Percentiles rank a stretch among this genome's conserved stretches.
These are phyloP conservation scores for Ophiosphaerella korrae DNA, from an alignment of 2,329 filamentous ascomycete species.

Conservation along the genomic window DNA sequence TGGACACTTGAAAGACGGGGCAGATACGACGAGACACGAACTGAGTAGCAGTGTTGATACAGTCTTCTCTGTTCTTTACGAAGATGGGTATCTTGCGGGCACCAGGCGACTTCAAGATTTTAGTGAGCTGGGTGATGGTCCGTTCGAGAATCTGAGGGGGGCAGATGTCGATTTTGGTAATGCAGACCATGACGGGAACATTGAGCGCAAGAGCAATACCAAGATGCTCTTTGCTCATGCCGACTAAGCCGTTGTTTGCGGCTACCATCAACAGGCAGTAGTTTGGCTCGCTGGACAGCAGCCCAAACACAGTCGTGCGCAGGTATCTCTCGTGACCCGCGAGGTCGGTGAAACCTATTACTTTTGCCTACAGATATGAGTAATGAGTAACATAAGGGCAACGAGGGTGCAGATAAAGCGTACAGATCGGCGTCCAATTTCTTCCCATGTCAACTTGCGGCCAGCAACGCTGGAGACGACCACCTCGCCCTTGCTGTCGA, in stretches of 20 bases:
- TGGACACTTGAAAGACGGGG: slow-evolving; percentile 96
- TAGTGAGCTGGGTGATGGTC: slow-evolving; percentile 87
- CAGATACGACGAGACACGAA: slow-evolving; percentile 96
- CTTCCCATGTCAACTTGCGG: slow-evolving; percentile 91
- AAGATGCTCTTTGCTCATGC: slow-evolving; percentile 98
- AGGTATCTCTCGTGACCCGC: slow-evolving; percentile 96
- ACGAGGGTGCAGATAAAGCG: slow-evolving; percentile 4
- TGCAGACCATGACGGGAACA: slow-evolving; percentile 95
- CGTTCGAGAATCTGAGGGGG: slow-evolving; percentile 93
- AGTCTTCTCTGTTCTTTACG: slow-evolving; percentile 88
- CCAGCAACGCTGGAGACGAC: slow-evolving; percentile 82
- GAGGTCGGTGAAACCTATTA: slow-evolving; percentile 94
- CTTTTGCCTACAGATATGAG: slow-evolving; percentile 67
- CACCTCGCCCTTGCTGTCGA: slow-evolving; percentile 83
- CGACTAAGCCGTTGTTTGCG: slow-evolving; percentile 94
- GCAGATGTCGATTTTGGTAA: slow-evolving; percentile 98
- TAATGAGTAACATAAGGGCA: slow-evolving; percentile 12
- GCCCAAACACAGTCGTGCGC: slow-evolving; percentile 92
- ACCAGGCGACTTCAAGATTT: slow-evolving; percentile 91
- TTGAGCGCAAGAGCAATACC: slow-evolving; percentile 94
- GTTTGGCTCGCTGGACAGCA: slow-evolving; percentile 92
- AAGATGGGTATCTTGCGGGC: slow-evolving; percentile 96
- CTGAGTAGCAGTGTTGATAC: slow-evolving; percentile 92
- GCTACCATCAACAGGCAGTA: slow-evolving; percentile 99
- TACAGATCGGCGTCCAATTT: slow-evolving; percentile 88